Base-by-base conservation (phyloP, 495 filamentous ascomycete genomes). In the Aspergillus ostianus region DNA sequence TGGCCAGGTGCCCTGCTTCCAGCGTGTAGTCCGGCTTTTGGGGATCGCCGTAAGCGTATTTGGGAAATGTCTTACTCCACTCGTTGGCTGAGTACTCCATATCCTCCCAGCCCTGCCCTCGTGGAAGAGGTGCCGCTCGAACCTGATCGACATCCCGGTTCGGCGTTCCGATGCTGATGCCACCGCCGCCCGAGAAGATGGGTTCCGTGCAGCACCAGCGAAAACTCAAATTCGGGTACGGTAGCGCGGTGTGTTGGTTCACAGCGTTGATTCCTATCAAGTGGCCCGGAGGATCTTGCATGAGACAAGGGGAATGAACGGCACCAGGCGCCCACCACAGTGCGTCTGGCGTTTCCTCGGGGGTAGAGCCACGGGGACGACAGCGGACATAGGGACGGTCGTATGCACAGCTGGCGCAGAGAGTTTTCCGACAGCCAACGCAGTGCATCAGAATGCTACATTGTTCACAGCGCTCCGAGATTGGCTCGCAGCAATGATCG, bases 381-480 rank as follows among this genome's bases (percentile, higher is more conserved):
- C 58, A 67, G 56, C 65, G 74, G 54, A 82, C 72, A 55, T 84
- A 78, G 3, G 81, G 79, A 21, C 82, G 73, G 56, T 84, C 80
- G 61, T 84, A 85, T 12, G 84, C 82, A 67, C 84, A 87, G 64
- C 82, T 83, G 4, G 81, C 79, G 70, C 84, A 87, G 9, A 86
- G 75, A 4, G 82, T 87, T 70, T 81, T 84, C 44, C 84, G 80
- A 63, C 84, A 87, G 27, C 83, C 84, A 55, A 83, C 81, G 60
- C 84, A 87, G 58, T 86, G 84, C 84, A 87, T 86, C 58, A 83
- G 67, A 19, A 86, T 80, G 56, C 83, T 85, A 66, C 84, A 87
- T 60, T 84, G 82, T 63, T 87, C 84, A 64, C 84, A 87, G 46
- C 84, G 68, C 64, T 87, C 84, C 19, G 70, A 61, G 30, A 87